phyloP scores from a whole-genome alignment of 768 basidiomycete species.

The Phylloporus sp. region DNA sequence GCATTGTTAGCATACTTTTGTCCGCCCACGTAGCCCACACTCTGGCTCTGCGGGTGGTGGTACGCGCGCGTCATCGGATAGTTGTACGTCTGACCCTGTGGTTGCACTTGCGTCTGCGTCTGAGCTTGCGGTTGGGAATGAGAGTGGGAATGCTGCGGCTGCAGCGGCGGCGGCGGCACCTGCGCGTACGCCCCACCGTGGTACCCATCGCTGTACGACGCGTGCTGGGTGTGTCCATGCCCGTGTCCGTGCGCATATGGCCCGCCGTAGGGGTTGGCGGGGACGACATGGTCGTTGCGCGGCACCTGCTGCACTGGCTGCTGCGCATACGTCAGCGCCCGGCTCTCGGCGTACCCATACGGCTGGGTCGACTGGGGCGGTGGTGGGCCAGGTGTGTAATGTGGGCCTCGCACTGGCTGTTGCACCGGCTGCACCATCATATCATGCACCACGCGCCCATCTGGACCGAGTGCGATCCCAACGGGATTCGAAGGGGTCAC shows the following conservation, averaged over 20 bases:
- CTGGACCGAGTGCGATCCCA: conserved; percentile 79
- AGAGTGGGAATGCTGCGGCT: not conserved
- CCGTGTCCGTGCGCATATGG: conserved; percentile 10
- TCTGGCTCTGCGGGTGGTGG: conserved; percentile 11
- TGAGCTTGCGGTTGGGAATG: not conserved
- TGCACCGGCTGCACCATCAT: conserved; percentile 48
- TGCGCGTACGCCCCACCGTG: conserved; percentile 17
- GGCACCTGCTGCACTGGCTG: conserved; percentile 29
- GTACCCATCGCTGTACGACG: conserved; percentile 17
- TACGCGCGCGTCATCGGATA: conserved; percentile 1
- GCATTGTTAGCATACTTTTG: conserved; percentile 26
- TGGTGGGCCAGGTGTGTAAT: conserved; percentile 11
- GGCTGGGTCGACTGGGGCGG: conserved; percentile 16
- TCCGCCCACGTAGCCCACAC: conserved; percentile 27
- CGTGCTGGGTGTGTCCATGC: conserved; percentile 14
- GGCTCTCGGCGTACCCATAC: conserved; percentile 19
- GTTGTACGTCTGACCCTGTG: not conserved
- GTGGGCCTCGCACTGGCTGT: not conserved
- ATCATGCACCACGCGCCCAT: conserved; percentile 78
- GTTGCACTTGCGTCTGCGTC: not conserved
- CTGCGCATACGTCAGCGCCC: conserved; percentile 35
- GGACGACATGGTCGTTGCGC: conserved; percentile 17
- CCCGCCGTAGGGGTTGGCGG: conserved; percentile 14
- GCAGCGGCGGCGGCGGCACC: conserved; percentile 5
- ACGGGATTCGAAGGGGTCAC: conserved; percentile 75